phyloP scores from a whole-genome alignment of 2,329 filamentous ascomycete species.

The Piedraia hortae region DNA sequence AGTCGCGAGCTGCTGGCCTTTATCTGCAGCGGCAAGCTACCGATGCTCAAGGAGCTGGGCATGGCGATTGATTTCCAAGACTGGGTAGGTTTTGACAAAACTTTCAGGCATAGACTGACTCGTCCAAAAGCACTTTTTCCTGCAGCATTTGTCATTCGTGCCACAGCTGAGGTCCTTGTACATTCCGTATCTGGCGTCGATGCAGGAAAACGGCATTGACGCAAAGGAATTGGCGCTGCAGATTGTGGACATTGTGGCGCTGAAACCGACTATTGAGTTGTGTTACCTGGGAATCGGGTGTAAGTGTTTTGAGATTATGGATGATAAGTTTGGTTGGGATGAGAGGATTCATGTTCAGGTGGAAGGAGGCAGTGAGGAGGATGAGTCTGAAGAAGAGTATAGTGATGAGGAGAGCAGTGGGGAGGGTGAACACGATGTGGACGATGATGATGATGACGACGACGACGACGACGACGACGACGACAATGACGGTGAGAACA shows the following conservation, averaged over 20 bases:
- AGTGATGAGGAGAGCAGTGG: constrained; percentile 20
- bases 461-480: constrained; percentile 12
- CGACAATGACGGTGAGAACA: constrained; percentile 16
- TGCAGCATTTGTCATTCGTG: constrained; percentile 44
- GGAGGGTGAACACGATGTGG: no score
- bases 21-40: constrained; percentile 52
- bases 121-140: constrained; percentile 38
- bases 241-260: constrained; percentile 48
- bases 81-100: constrained; percentile 30
- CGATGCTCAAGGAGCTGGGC: constrained; percentile 39
- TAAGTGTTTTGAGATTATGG: constrained; percentile 62
- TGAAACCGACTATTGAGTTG: constrained; percentile 47
- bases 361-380: constrained; percentile 14
- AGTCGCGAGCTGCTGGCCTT: constrained; percentile 41
- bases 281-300: constrained; percentile 50
- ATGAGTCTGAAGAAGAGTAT: constrained; percentile 21
- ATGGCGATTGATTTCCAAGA: constrained; percentile 47
- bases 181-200: constrained; percentile 37
- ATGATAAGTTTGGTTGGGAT: constrained; percentile 22
- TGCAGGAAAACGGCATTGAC: constrained; percentile 27
- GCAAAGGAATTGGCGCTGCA: constrained; percentile 46
- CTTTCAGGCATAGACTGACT: constrained; percentile 2
- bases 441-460: constrained; percentile 23
- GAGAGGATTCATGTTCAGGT: constrained; percentile 17
- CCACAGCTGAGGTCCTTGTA: constrained; percentile 44